Evolutionary conservation across 2,329 filamentous ascomycete species (phyloP), one percentile per base, ranked within the genome.

Genomic region (Alternaria alternata): DNA sequence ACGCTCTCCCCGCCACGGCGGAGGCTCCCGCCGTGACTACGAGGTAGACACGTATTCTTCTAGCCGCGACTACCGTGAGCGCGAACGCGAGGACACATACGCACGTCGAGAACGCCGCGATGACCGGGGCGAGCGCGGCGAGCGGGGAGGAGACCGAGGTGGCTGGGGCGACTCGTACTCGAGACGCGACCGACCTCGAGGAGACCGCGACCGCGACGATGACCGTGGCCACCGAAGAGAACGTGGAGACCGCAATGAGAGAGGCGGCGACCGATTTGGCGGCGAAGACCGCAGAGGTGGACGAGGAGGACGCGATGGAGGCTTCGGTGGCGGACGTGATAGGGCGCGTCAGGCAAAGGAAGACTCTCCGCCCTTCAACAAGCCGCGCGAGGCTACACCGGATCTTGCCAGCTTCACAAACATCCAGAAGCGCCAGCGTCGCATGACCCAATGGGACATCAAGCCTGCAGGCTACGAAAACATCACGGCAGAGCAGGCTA

Each of bases 401-500:
- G 96, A 99, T 78, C 84, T 99, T 75, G 96, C 94, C 61, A 89
- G 96, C 73, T 83, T 96, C 61, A 84, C 91, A n/a, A 87, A 93
- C 4, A 85, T 99, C 60, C 83, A 93, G 65, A 90, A 94, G 74
- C 90, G 94, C 72, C 95, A 94, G 84, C 90, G 96, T 70, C 91
- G 95, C 61, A 83, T 99, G 84, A 98, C 94, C 36, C 96, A 99
- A 80, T 99, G 95, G 95, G 96, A 99, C 78, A 97, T 99, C 79
- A 99, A 99, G 82, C 95, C 95, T 6, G 92, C 93, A 16, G 94
- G 95, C 44, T 99, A 99, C 75, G 96, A 99, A 76, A 96, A 95
- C 79, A 94, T 99, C 67, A 97, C 95, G 3, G 93, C 95, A 22
- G 96, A 99, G 80, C 96, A 99, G 79, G 96, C 95, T 51, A 99